Conservation (phyloP, 768 basidiomycete genomes). For the Hygrocybe coccinea region DNA sequence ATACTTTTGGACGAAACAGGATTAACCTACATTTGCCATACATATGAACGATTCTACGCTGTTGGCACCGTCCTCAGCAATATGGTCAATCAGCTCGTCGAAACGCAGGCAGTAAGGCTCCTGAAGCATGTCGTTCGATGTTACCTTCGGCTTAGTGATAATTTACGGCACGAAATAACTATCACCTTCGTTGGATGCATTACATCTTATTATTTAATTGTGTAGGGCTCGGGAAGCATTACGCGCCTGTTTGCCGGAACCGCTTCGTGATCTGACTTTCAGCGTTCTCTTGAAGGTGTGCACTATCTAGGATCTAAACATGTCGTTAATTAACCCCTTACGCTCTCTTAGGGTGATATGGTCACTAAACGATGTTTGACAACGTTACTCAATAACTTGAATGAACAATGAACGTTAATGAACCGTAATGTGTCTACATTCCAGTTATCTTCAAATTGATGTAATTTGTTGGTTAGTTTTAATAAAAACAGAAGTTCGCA, state of each 20-base stretch:
- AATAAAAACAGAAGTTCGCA: no score
- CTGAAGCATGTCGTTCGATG: constrained; percentile 98
- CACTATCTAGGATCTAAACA: neutral
- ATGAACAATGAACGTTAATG: constrained; percentile 46
- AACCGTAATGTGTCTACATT: constrained; percentile 32
- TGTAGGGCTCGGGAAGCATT: constrained; percentile 90
- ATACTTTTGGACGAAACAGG: constrained; percentile 96
- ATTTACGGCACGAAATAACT: constrained; percentile 63
- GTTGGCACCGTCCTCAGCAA: constrained; percentile 97
- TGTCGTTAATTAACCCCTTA: no score
- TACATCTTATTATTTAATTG: constrained; percentile 12
- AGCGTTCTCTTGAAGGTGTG: constrained; percentile 80
- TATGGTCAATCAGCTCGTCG: constrained; percentile 97
- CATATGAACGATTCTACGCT: constrained; percentile 99
- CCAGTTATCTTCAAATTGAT: no score
- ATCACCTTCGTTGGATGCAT: neutral
- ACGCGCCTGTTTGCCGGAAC: constrained; percentile 92
- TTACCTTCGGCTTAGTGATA: constrained; percentile 93
- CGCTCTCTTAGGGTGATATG: constrained; percentile 75
- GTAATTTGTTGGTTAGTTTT: no score
- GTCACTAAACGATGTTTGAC: constrained; percentile 94
- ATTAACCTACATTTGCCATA: constrained; percentile 97
- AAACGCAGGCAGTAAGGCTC: constrained; percentile 93
- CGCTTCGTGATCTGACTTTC: constrained; percentile 91
- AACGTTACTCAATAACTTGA: constrained; percentile 83